Evolutionary conservation across 176 grass and related monocot species (phyloP), one percentile per base, ranked within the genome.

Genomic region (Musa beccarii): DNA sequence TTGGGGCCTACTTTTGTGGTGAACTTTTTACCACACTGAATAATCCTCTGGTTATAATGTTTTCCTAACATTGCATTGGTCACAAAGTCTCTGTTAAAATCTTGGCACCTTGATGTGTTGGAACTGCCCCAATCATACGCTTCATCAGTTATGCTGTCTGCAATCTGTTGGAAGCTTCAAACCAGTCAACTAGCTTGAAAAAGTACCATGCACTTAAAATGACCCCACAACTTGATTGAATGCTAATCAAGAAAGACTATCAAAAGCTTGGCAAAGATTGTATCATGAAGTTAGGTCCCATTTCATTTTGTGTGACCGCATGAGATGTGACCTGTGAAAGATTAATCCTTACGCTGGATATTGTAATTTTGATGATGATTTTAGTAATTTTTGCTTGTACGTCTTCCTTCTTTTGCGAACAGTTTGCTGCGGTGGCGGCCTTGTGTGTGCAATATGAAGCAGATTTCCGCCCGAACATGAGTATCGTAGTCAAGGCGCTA

Each of bases 391-490:
- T 20, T 1, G 8, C n/a, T 61, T 61, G 13, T 43, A 9, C 1
- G 15, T 43, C 14, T 68, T 34, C 29, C 12, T 1, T 25, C 29
- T 15, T 68, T 15, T 68, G 23, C 13, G 24, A 68, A 15, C 65
- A 68, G 65, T 34, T 68, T 26, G 65, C 25, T 43, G 65, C 65
- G 2, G 65, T 68, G 26, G 65, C 65, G 16, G 65, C 65, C 21
- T 34, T 68, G 10, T 68, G 65, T 29, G 65, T 68, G 65, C 65
- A 68, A 49, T 68, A 68, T 15, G 65, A 68, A 68, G 65, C 65
- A 0, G 65, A 68, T 68, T 68, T 68, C 65, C 65, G 65, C 2
- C 65, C 65, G 3, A 68, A 68, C 22, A 68, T 68, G 65, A 68
- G 65, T 25, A 68, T 68, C 14, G 65, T 68, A 29, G 65, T 68